Percentiles rank a stretch among this genome's conserved stretches.
These are phyloP conservation scores for Allantophomopsis cytisporea DNA, from an alignment of 2,329 filamentous ascomycete genomes.

Conservation along the genomic window DNA sequence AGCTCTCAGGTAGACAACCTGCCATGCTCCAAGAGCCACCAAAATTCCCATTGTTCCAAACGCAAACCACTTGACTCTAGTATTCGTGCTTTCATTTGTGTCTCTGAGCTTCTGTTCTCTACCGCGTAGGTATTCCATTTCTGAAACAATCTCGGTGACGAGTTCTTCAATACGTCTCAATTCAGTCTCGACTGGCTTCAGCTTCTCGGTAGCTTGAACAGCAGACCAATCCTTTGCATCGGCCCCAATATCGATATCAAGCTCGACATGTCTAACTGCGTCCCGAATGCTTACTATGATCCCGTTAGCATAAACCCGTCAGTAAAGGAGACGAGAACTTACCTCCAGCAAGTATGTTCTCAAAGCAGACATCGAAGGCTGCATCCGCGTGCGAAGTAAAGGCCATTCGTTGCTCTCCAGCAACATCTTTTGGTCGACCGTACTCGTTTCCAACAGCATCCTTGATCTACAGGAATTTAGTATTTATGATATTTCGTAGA, in stretches of 20 bases:
- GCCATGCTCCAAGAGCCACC: conserved; percentile 82
- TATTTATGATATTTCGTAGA: conserved; percentile 1
- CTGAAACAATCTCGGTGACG: conserved; percentile 72
- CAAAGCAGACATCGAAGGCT: conserved; percentile 93
- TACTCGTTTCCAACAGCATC: conserved; percentile 96
- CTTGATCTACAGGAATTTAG: conserved; percentile 52
- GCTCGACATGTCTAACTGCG: conserved; percentile 48
- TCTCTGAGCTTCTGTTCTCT: conserved; percentile 93
- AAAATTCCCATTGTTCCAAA: conserved; percentile 87
- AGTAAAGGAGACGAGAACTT: conserved; percentile 22
- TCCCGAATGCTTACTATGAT: conserved; percentile 8
- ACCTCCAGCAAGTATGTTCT: conserved; percentile 66
- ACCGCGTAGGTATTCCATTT: conserved; percentile 89
- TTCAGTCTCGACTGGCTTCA: conserved; percentile 93
- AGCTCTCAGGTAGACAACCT: conserved; percentile 92
- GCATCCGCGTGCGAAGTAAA: conserved; percentile 90
- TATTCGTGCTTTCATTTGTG: conserved; percentile 99
- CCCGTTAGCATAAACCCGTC: neutral
- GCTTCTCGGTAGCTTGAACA: conserved; percentile 91
- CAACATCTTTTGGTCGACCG: conserved; percentile 78
- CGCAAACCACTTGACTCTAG: conserved; percentile 96
- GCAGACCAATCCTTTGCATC: conserved; percentile 91
- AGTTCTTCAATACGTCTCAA: conserved; percentile 86
- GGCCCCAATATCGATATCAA: conserved; percentile 21
- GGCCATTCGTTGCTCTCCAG: conserved; percentile 69